Evolutionary conservation across 177 flowering plant genomes (phyloP), one percentile per base, ranked within the genome.

Genomic region (Vitis hybrid): DNA sequence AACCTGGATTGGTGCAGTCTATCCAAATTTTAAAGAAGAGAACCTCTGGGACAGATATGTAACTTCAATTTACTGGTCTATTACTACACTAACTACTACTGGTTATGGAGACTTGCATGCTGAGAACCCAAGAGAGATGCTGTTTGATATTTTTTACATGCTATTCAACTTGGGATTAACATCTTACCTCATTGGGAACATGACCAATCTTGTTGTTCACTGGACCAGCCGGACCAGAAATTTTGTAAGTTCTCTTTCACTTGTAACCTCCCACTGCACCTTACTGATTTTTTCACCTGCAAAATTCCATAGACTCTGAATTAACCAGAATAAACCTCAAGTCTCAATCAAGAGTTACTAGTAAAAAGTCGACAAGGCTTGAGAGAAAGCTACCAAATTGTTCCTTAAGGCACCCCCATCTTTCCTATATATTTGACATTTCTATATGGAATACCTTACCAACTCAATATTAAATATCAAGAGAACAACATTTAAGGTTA

Each of bases 131-230:
- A 83, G 88, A 62, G 99, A 93, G 78, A 96, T 96, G 98, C 61
- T 96, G 40, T 96, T 93, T 75, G 92, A 81, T 73, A 91, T 89
- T 46, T 81, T 86, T 62, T 95, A 90, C 86, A 95, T 93, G 99
- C 84, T 93, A 14, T 95, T 91, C 85, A 93, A 93, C 83, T 76
- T 93, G 79, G 98, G 98, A 52, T 75, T 93, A 71, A 91, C 98
- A 2, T 80, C 99, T 19, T 96, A 96, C 81, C 82, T 96, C 76
- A 96, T 93, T 16, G 97, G 99, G 18, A 96, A 96, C 86, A 96
- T 96, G 99, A 96, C 98, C 24, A 96, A 96, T 79, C 98, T 96
- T 6, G 92, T 93, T 0, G 99, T 96, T 68, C 97, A 96, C 73
- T 86, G 98, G 84, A 93, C 98, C 70, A 89, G 97, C 82, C 90